A percentile compares a stretch with the other conserved stretches of the same genome.
Conservation (phyloP, 1,139 yeast genomes). For the Tardiomyces blankii region DNA sequence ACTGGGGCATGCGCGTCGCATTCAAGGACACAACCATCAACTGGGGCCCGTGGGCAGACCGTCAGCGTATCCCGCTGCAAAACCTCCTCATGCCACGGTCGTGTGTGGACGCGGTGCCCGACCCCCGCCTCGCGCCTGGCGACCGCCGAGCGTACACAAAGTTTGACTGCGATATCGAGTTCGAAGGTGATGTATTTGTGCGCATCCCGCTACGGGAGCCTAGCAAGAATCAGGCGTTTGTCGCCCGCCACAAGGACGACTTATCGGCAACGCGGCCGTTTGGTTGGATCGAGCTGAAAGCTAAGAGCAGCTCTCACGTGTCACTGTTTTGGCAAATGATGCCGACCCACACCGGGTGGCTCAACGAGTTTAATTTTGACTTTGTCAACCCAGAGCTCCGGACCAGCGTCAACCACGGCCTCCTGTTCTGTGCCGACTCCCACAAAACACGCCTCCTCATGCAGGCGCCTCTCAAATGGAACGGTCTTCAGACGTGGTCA, state of each 20-base stretch:
- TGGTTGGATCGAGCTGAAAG: constrained; percentile 82
- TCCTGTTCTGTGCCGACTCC: constrained; percentile 51
- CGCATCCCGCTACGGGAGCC: constrained; percentile 77
- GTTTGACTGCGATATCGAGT: constrained; percentile 41
- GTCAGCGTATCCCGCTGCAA: constrained; percentile 62
- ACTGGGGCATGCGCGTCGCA: constrained; percentile 51
- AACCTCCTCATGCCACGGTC: constrained; percentile 56
- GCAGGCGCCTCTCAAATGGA: constrained; percentile 72
- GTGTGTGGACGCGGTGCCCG: constrained; percentile 47
- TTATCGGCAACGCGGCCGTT: constrained; percentile 45
- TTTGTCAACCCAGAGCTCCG: constrained; percentile 53
- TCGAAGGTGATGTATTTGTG: constrained; percentile 53
- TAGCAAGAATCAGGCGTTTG: constrained; percentile 52
- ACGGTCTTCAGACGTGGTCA: constrained; percentile 61
- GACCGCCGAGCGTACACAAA: constrained; percentile 42
- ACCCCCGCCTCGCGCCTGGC: constrained; percentile 36
- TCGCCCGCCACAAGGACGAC: constrained; percentile 21
- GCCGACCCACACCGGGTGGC: constrained; percentile 49
- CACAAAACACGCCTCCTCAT: constrained; percentile 48
- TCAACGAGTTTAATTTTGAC: constrained; percentile 39
- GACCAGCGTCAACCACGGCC: constrained; percentile 82
- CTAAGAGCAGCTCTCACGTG: constrained; percentile 43
- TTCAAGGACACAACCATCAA: constrained; percentile 56
- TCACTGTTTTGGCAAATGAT: constrained; percentile 39
- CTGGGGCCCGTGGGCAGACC: constrained; percentile 95